These are phyloP conservation scores for Sporothrix mexicana DNA, from an alignment of 2,329 filamentous ascomycete species.

Conservation along the genomic window DNA sequence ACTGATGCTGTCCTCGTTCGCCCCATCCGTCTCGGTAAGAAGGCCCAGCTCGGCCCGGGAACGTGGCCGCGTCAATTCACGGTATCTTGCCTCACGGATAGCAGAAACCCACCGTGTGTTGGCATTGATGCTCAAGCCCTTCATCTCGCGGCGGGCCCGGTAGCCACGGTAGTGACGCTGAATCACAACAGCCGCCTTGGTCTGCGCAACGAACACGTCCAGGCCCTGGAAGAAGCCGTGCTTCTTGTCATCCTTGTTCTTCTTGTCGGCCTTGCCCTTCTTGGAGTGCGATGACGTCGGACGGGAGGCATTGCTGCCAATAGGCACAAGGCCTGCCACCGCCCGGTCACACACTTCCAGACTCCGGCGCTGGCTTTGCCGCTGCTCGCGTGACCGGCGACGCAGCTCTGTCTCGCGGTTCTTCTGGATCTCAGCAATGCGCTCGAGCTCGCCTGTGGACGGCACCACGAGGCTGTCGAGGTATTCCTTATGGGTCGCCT, in stretches of 20 bases:
- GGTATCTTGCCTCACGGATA: conserved; percentile 61
- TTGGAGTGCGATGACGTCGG: not conserved
- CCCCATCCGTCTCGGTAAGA: not conserved
- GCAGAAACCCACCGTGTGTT: conserved; percentile 74
- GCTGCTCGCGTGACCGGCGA: conserved; percentile 48
- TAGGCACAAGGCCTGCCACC: not conserved
- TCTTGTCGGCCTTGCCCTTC: not conserved
- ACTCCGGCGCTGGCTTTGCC: conserved; percentile 34
- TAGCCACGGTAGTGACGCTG: conserved; percentile 81
- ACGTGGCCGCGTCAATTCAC: conserved; percentile 56
- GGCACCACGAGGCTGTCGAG: conserved; percentile 58
- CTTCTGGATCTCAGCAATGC: conserved; percentile 57
- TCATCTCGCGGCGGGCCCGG: conserved; percentile 70
- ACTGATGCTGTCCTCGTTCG: not conserved
- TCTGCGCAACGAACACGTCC: conserved; percentile 40
- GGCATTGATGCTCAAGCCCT: conserved; percentile 72
- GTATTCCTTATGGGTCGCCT: conserved; percentile 50
- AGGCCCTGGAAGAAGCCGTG: conserved; percentile 23
- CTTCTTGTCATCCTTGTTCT: not conserved
- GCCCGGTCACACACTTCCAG: conserved; percentile 31
- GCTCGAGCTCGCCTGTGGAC: conserved; percentile 53
- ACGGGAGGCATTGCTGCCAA: not conserved
- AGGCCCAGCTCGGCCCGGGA: conserved; percentile 40
- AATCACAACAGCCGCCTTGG: conserved; percentile 61
- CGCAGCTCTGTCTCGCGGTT: conserved; percentile 53